These are phyloP conservation scores for Apiosordaria backusii DNA, from an alignment of 495 filamentous ascomycete genomes.

Conservation along the genomic window DNA sequence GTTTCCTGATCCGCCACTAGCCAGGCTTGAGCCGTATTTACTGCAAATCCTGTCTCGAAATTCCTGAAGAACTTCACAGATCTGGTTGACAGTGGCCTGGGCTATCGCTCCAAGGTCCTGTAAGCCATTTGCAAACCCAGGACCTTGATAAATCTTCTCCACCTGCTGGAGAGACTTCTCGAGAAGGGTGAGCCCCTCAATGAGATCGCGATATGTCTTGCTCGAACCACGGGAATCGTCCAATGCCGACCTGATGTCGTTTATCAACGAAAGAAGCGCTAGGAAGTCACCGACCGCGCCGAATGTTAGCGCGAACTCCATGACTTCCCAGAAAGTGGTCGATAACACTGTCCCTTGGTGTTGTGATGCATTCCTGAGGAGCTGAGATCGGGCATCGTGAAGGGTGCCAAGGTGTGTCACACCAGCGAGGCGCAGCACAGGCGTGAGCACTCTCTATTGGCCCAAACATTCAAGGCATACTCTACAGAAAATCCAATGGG, in stretches of 20 bases:
- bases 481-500: background rate
- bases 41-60: background rate
- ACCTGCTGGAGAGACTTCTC: background rate
- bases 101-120: background rate
- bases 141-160: background rate
- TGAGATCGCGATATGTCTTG: conserved; percentile 1
- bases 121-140: background rate
- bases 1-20: background rate
- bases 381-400: background rate
- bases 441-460: background rate
- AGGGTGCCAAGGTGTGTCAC: background rate
- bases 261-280: background rate
- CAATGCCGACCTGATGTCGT: background rate
- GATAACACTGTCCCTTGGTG: background rate
- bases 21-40: conserved; percentile 2
- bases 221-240: background rate
- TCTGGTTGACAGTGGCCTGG: background rate
- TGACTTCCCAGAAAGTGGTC: background rate
- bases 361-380: background rate
- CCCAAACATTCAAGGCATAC: background rate
- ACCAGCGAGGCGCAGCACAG: background rate
- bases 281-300: background rate
- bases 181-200: background rate
- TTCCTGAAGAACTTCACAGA: background rate
- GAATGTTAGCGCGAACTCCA: background rate